phyloP scores from a whole-genome alignment of 768 basidiomycete genomes.

The Tulasnella sp. region DNA sequence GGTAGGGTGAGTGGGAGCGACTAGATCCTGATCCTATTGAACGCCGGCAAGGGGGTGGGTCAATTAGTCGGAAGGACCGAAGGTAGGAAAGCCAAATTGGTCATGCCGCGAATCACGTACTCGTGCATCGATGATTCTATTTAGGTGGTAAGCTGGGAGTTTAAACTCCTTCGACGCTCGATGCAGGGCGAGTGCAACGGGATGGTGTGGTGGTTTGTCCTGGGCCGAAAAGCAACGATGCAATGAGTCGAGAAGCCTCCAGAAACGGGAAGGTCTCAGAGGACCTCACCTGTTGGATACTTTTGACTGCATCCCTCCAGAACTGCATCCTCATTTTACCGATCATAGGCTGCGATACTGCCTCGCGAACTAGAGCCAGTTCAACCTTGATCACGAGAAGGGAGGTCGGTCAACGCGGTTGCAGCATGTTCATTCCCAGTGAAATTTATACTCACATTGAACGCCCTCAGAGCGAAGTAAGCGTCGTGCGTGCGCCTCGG shows the following conservation, averaged over 20 bases:
- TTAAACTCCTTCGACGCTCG: conserved; percentile 49
- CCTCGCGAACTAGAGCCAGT: conserved; percentile 69
- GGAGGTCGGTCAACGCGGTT: conserved; percentile 7
- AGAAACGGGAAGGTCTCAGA: not conserved
- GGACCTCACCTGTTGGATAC: conserved; percentile 55
- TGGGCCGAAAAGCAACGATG: conserved; percentile 37
- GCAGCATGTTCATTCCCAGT: not conserved
- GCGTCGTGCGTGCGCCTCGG: conserved; percentile 60
- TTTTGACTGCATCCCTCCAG: conserved; percentile 76
- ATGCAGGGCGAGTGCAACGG: conserved; percentile 69
- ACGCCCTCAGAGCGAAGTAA: conserved; percentile 77
- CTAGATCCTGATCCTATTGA: conserved; percentile 62
- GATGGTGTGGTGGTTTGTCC: conserved; percentile 75
- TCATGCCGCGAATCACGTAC: conserved; percentile 41
- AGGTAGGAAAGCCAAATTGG: too few species aligned
- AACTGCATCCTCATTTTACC: conserved; percentile 86
- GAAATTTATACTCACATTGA: conserved; percentile 56
- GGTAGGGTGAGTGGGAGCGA: conserved; percentile 61
- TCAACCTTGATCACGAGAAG: conserved; percentile 55
- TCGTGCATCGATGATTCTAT: conserved; percentile 78
- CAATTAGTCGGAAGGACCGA: conserved; percentile 26
- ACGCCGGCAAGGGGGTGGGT: too few species aligned
- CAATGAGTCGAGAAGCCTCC: conserved; percentile 22
- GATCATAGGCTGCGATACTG: conserved; percentile 64
- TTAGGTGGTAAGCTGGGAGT: conserved; percentile 70